Percentiles rank a stretch among this genome's conserved stretches.
These are phyloP conservation scores for Tausonia pullulans DNA, from an alignment of 1,284 basidiomycete genomes.

Conservation along the genomic window DNA sequence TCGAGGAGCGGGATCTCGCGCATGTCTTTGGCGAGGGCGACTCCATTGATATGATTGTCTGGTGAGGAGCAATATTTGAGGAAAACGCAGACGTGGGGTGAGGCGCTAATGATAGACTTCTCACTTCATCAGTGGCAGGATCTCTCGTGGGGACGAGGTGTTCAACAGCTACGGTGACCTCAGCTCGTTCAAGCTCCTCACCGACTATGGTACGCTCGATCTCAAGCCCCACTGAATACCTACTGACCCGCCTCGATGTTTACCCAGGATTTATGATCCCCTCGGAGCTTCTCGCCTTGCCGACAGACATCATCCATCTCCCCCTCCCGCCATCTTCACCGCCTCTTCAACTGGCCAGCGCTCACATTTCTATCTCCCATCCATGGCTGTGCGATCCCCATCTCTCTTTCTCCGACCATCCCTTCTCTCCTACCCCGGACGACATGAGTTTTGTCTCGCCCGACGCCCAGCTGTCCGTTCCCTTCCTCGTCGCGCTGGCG, in stretches of 20 bases:
- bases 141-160: constrained; percentile 50
- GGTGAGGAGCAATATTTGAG: neutral
- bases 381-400: neutral
- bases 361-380: neutral
- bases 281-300: constrained; percentile 12
- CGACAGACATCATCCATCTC: constrained; percentile 8
- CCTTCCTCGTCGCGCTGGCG: too few species aligned
- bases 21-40: constrained; percentile 30
- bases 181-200: neutral
- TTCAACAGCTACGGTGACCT: constrained; percentile 72
- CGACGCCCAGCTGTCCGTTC: constrained; percentile 11
- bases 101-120: constrained; percentile 8
- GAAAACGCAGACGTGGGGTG: neutral
- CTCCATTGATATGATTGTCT: constrained; percentile 15
- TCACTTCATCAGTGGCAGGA: neutral
- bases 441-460: constrained; percentile 6
- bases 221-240: neutral
- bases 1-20: constrained; percentile 24
- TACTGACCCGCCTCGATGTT: constrained; percentile 8
- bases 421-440: neutral
- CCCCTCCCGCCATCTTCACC: neutral
- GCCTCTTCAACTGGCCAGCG: neutral
- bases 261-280: constrained; percentile 19
- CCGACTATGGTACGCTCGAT: constrained; percentile 6
- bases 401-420: neutral